Evolutionary conservation across 352 stramenopile species (phyloP).

Genomic region (Globisporangium barbulae): DNA sequence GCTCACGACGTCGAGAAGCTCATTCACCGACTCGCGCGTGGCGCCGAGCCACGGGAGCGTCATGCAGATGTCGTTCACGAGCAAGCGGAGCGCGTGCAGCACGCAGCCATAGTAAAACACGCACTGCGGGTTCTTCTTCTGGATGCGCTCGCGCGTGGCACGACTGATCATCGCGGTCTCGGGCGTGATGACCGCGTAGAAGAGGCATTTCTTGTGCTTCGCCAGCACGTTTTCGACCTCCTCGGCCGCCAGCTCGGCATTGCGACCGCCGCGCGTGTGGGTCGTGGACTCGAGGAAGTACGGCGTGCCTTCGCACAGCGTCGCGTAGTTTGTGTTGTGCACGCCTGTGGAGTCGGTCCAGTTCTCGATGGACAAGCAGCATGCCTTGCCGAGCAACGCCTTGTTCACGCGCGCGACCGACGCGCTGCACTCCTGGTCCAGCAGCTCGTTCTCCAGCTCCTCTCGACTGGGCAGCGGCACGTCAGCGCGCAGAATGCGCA

Average conservation of each 20-base stretch:
- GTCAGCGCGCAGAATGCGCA: slow-evolving; percentile 39
- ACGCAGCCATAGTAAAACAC: slow-evolving; percentile 69
- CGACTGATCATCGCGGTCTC: slow-evolving; percentile 36
- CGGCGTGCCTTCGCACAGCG: slow-evolving; percentile 28
- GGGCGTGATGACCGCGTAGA: slow-evolving; percentile 51
- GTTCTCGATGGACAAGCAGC: slow-evolving; percentile 56
- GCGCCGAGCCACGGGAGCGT: slow-evolving; percentile 51
- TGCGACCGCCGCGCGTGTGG: slow-evolving; percentile 7
- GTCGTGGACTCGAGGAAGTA: slow-evolving; percentile 47
- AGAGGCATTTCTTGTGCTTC: slow-evolving; percentile 48
- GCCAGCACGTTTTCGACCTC: slow-evolving; percentile 47
- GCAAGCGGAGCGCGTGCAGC: slow-evolving; percentile 36
- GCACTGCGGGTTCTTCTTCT: slow-evolving; percentile 56
- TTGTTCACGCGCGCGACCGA: slow-evolving; percentile 44
- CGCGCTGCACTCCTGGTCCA: slow-evolving; percentile 47
- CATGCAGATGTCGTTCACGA: slow-evolving; percentile 49
- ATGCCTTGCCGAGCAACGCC: slow-evolving; percentile 40
- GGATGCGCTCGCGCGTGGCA: slow-evolving; percentile 43
- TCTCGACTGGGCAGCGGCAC: slow-evolving; percentile 37
- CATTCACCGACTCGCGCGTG: slow-evolving; percentile 30
- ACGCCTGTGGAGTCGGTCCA: slow-evolving; percentile 42
- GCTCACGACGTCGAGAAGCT: slow-evolving; percentile 43
- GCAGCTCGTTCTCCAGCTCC: slow-evolving; percentile 64
- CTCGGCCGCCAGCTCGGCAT: slow-evolving; percentile 32
- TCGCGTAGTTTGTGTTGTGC: slow-evolving; percentile 42